These are phyloP conservation scores for Limonium bicolor DNA, from an alignment of 148 eudicot species.

Conservation along the genomic window DNA sequence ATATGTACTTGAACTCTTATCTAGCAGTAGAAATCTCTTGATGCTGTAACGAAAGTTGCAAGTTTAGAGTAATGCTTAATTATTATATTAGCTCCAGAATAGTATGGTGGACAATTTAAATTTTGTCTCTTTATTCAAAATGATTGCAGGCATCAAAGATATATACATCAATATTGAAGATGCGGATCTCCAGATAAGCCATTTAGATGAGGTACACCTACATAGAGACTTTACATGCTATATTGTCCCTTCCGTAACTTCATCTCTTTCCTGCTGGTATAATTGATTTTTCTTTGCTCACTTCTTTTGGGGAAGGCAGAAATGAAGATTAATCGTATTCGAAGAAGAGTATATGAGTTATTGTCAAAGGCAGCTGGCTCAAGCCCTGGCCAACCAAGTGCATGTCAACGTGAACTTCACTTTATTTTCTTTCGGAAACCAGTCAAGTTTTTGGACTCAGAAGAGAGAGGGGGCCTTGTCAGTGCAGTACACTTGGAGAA, in stretches of 20 bases:
- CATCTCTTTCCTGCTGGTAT: background rate
- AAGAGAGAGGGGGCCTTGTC: conserved; percentile 41
- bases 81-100: too few species aligned
- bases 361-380: conserved; percentile 59
- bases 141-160: conserved; percentile 51
- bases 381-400: conserved; percentile 14
- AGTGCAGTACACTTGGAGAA: conserved; percentile 59
- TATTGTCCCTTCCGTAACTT: background rate
- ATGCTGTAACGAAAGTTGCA: too few species aligned
- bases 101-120: too few species aligned
- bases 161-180: conserved; percentile 45
- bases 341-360: conserved; percentile 67
- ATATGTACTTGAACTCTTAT: too few species aligned
- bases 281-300: background rate
- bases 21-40: too few species aligned
- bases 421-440: conserved; percentile 85
- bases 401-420: conserved; percentile 79
- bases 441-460: conserved; percentile 42
- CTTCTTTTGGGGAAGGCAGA: conserved; percentile 56
- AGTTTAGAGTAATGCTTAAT: too few species aligned
- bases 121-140: too few species aligned
- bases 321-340: conserved; percentile 66
- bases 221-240: background rate
- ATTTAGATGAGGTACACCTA: conserved; percentile 65
- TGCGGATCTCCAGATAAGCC: conserved; percentile 53